A percentile compares a stretch with the other conserved stretches of the same genome.
phyloP scores from a whole-genome alignment of 352 stramenopile genomes.

The Globisporangium abappressorium region DNA sequence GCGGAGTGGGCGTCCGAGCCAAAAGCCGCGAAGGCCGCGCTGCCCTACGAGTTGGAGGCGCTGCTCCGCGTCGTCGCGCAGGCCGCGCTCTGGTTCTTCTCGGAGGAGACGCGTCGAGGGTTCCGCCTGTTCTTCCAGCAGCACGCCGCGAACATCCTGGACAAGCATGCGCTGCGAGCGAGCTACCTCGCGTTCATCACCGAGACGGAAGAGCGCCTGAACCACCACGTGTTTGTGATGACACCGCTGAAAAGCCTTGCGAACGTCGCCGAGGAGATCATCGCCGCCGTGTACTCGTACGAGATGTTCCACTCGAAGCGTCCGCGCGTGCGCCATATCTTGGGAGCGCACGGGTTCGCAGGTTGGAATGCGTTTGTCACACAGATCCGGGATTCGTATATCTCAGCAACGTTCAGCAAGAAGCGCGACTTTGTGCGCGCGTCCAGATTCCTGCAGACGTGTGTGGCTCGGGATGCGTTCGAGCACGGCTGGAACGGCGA shows the following conservation, averaged over 20 bases:
- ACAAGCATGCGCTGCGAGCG: conserved; percentile 43
- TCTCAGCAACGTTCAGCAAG: conserved; percentile 15
- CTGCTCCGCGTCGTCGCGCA: conserved; percentile 42
- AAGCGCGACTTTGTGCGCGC: neutral
- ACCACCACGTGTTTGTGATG: conserved; percentile 40
- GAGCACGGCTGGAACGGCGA: conserved; percentile 48
- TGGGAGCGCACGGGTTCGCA: conserved; percentile 45
- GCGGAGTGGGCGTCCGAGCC: conserved; percentile 16
- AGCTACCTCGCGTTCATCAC: conserved; percentile 44
- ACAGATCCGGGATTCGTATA: conserved; percentile 65
- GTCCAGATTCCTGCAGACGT: conserved; percentile 4
- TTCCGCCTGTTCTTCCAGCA: conserved; percentile 42
- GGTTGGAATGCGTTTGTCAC: conserved; percentile 61
- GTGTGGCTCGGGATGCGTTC: conserved; percentile 25
- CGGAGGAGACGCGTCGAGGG: conserved; percentile 38
- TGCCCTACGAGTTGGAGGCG: conserved; percentile 33
- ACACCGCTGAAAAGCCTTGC: conserved; percentile 37
- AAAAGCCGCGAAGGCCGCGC: neutral
- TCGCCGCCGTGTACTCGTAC: conserved; percentile 57
- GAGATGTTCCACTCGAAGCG: conserved; percentile 42
- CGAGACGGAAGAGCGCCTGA: conserved; percentile 42
- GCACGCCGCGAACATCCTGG: conserved; percentile 25
- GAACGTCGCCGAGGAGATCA: conserved; percentile 59
- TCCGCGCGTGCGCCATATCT: conserved; percentile 42
- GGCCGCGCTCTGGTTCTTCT: conserved; percentile 51